phyloP scores from a whole-genome alignment of 495 filamentous ascomycete genomes.

The Neurospora sp. region DNA sequence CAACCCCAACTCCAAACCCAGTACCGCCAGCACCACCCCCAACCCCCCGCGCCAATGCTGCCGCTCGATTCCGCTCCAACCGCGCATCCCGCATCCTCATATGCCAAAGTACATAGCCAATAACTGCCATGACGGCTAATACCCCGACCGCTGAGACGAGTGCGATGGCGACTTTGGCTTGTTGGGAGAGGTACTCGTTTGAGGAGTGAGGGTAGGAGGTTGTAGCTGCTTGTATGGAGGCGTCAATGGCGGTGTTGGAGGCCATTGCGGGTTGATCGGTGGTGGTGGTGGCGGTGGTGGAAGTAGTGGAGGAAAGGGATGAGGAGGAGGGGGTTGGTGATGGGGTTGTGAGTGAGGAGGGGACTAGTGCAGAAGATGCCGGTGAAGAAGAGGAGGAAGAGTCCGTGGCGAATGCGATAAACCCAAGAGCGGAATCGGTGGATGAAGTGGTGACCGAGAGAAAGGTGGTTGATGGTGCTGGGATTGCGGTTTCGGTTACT shows the following conservation, averaged over 20 bases:
- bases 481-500: background rate
- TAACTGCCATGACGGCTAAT: background rate
- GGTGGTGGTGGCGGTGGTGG: background rate
- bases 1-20: background rate
- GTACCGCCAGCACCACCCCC: background rate
- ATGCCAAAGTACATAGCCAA: background rate
- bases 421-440: background rate
- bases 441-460: background rate
- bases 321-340: background rate
- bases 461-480: background rate
- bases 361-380: background rate
- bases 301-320: background rate
- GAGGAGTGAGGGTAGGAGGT: background rate
- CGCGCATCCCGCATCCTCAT: background rate
- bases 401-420: background rate
- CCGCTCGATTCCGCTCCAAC: background rate
- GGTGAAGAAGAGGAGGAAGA: background rate
- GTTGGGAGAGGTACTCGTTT: background rate
- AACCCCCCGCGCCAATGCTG: background rate
- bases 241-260: background rate
- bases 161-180: background rate
- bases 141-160: background rate
- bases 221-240: background rate
- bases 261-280: background rate
- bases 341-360: background rate